Evolutionary conservation across 192 early-diverging fungal genomes (phyloP).

Genomic region (Coemansia reversa): DNA sequence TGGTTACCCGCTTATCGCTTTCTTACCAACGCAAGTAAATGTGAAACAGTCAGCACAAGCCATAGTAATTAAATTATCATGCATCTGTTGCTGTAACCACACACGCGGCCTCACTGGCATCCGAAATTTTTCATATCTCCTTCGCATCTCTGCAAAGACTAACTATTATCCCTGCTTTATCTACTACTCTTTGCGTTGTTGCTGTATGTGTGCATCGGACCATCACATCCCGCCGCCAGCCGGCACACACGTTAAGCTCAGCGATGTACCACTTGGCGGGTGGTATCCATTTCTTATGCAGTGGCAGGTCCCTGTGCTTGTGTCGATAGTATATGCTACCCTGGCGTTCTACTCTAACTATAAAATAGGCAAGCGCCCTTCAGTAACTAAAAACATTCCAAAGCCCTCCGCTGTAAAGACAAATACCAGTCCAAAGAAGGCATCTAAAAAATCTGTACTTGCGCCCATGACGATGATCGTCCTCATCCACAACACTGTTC

Average conservation of each 20-base stretch:
- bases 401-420: slow-evolving; percentile 32
- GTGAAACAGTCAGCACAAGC: too few relatives aligned
- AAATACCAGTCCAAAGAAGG: neutral
- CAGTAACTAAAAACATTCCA: slow-evolving; percentile 32
- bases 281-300: slow-evolving; percentile 72
- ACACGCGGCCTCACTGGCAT: too few relatives aligned
- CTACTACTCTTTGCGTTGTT: slow-evolving; percentile 33
- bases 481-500: slow-evolving; percentile 71
- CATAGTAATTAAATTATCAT: too few relatives aligned
- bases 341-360: slow-evolving; percentile 41
- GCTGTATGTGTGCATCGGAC: slow-evolving; percentile 73
- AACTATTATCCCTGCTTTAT: too few relatives aligned
- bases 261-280: slow-evolving; percentile 64
- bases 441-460: slow-evolving; percentile 11
- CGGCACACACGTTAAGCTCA: slow-evolving; percentile 31
- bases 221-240: slow-evolving; percentile 24
- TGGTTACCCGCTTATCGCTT: too few relatives aligned
- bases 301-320: slow-evolving; percentile 64
- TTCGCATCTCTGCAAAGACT: too few relatives aligned
- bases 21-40: too few relatives aligned
- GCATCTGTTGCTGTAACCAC: too few relatives aligned
- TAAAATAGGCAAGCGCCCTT: slow-evolving; percentile 14
- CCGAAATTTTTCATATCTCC: too few relatives aligned
- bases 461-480: slow-evolving; percentile 70
- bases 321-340: slow-evolving; percentile 58